Conservation (phyloP, 805 yeast genomes). For the Ogataea methanolica region DNA sequence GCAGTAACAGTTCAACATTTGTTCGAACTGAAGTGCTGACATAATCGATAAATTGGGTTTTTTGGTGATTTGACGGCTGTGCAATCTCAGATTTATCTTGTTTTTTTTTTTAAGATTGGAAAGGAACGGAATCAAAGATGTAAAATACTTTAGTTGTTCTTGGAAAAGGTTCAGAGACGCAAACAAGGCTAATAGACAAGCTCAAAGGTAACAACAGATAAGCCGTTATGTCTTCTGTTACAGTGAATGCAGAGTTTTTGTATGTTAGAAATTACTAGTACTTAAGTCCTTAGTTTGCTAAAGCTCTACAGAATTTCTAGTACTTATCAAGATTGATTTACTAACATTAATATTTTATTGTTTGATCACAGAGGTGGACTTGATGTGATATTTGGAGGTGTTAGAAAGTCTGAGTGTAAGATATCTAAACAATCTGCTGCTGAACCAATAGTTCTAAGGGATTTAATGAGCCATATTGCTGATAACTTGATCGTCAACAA, state of each 20-base stretch:
- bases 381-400: constrained; percentile 67
- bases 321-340: not conserved
- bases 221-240: constrained; percentile 23
- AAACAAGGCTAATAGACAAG: no score
- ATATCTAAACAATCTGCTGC: constrained; percentile 32
- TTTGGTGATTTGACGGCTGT: no score
- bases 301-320: not conserved
- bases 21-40: no score
- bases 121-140: no score
- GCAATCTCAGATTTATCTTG: no score
- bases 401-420: constrained; percentile 47
- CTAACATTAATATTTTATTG: not conserved
- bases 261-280: constrained; percentile 12
- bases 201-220: no score
- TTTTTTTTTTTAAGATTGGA: no score
- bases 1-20: no score
- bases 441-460: constrained; percentile 32
- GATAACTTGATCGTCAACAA: constrained; percentile 52
- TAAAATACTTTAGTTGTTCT: no score
- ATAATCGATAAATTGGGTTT: no score
- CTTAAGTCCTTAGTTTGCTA: no score
- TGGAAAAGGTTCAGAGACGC: no score
- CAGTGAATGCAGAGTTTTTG: constrained; percentile 40
- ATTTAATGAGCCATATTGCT: constrained; percentile 53
- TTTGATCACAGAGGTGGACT: constrained; percentile 59